Base-by-base conservation (phyloP, 2,329 filamentous ascomycete species). In the Tolypocladium sp. region DNA sequence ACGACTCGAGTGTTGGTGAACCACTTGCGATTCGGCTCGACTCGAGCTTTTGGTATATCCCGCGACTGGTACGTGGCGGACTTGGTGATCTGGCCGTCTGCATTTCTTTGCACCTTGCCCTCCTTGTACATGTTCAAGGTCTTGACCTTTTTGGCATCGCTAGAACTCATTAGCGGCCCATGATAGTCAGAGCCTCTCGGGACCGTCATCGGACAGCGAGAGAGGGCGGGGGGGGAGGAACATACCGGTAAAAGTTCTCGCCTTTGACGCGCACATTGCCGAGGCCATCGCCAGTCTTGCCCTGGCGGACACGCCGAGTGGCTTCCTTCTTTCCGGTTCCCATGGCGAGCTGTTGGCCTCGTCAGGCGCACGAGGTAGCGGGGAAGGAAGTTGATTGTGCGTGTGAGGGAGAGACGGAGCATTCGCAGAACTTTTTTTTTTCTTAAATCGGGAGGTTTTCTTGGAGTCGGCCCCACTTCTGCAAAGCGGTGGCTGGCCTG, bases 11-110 rank as follows among this genome's bases (percentile, higher is more conserved):
- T 96, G 74, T 97, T 97, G 68, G 88, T 91, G 77, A 99, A 99
- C 94, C 94, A 99, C 77, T 95, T 95, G 69, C 94, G 84, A 77
- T 97, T 95, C 56, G 94, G 94, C 79, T 97, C 93, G 70, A 97
- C 90, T 65, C 92, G 85, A 65, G 93, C 94, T 61, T 82, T 85
- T 54, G 93, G 92, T 27, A 87, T 77, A 41, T 96, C 92, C 69
- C 86, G 82, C 61, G 88, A 92, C 77, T 97, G 92, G 76, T 86
- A 96, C 20, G 85, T 82, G 55, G 92, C 92, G 64, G 91, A 87
- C 75, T 94, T 87, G 58, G 88, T 89, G 71, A 99, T 89, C 68
- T 93, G 86, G 69, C 94, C 94, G 15, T 83, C 78, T 55, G 90
- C 87, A 71, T 97, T 95, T 64, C 91, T 85, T 74, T 89, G 84